These are phyloP conservation scores for Baorangia bicolor DNA, from an alignment of 768 basidiomycete genomes.

Conservation along the genomic window DNA sequence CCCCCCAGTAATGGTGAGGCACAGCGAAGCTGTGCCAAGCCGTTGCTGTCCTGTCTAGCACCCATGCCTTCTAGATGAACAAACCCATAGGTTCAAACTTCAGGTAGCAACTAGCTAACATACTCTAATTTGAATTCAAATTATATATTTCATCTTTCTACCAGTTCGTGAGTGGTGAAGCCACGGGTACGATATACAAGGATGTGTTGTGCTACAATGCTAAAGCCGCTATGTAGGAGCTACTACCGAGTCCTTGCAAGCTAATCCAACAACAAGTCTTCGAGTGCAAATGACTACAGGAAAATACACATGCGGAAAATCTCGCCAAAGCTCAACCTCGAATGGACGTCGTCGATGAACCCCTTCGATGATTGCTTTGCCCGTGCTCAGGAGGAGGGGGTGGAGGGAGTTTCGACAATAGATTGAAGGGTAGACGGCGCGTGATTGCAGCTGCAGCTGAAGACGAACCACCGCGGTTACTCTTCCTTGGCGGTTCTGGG, in stretches of 20 bases:
- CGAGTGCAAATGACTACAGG: constrained; percentile 5
- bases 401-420: constrained; percentile 56
- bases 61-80: too few relatives aligned
- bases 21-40: too few relatives aligned
- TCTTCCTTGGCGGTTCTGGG: constrained; percentile 60
- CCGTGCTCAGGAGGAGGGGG: constrained; percentile 28
- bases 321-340: constrained; percentile 24
- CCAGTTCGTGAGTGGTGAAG: too few relatives aligned
- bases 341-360: constrained; percentile 41
- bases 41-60: too few relatives aligned
- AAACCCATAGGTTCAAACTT: too few relatives aligned
- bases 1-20: too few relatives aligned
- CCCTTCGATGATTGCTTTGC: constrained; percentile 40
- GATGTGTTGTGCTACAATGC: constrained; percentile 17
- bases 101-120: too few relatives aligned
- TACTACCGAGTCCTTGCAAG: constrained; percentile 18
- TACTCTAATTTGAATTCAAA: too few relatives aligned
- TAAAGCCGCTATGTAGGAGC: constrained; percentile 8
- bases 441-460: constrained; percentile 49
- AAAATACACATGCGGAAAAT: constrained; percentile 4
- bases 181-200: neutral
- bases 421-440: constrained; percentile 67
- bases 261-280: constrained; percentile 29
- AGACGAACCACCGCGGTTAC: constrained; percentile 35
- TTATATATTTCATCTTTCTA: too few relatives aligned